phyloP scores from a whole-genome alignment of 192 early-diverging fungal genomes.

The Bifiguratus adelaidae region DNA sequence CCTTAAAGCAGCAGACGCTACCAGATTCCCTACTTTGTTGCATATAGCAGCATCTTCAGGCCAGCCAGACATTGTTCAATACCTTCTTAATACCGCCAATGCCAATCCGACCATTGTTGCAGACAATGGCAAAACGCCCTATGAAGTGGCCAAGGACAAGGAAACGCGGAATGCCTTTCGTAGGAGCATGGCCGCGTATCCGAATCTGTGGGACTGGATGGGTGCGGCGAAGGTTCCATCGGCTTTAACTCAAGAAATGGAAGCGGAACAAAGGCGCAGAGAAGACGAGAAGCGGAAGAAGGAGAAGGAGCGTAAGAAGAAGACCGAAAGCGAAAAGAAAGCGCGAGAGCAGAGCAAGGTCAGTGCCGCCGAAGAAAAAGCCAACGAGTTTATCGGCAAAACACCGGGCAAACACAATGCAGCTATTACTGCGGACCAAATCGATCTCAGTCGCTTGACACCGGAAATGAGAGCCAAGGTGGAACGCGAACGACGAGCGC shows the following conservation, averaged over 20 bases:
- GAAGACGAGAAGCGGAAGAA: constrained; percentile 54
- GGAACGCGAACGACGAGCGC: constrained; percentile 70
- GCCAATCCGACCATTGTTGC: constrained; percentile 62
- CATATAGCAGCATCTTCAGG: constrained; percentile 65
- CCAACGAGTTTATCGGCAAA: constrained; percentile 4
- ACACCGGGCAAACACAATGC: constrained; percentile 3
- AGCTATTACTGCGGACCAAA: constrained; percentile 9
- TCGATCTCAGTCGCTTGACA: constrained; percentile 21
- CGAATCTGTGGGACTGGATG: constrained; percentile 57
- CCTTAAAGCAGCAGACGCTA: constrained; percentile 24
- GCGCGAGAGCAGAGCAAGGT: constrained; percentile 20
- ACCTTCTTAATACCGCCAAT: constrained; percentile 49
- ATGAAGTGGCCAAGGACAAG: constrained; percentile 63
- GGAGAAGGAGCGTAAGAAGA: constrained; percentile 44
- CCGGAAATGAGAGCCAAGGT: constrained; percentile 59
- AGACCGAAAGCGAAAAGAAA: constrained; percentile 28
- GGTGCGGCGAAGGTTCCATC: constrained; percentile 52
- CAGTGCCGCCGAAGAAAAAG: constrained; percentile 12
- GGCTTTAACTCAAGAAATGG: constrained; percentile 63
- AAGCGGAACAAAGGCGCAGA: constrained; percentile 44
- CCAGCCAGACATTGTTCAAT: constrained; percentile 42
- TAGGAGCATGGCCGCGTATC: constrained; percentile 45
- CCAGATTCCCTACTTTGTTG: constrained; percentile 46
- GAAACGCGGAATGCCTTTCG: constrained; percentile 64
- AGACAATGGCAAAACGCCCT: constrained; percentile 34